phyloP scores from a whole-genome alignment of 208 protist species.

The Crithidia mellificae region DNA sequence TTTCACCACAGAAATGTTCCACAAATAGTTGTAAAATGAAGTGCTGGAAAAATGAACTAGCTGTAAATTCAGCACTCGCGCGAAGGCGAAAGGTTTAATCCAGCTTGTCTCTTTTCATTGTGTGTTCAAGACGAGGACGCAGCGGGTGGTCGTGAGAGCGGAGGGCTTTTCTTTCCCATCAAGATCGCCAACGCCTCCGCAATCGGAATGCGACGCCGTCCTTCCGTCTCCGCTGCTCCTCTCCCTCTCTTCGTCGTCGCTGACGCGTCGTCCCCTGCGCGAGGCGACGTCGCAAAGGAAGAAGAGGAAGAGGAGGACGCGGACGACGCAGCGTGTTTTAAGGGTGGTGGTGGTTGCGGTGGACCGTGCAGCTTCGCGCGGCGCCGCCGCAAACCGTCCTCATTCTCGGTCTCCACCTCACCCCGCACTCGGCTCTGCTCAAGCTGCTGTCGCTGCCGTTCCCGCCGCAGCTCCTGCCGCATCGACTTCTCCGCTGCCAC shows the following conservation, averaged over 20 bases:
- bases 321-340: not conserved
- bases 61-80: too few species aligned
- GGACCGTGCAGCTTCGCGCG: conserved; percentile 1
- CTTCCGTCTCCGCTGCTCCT: not conserved
- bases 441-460: conserved; percentile 32
- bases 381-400: not conserved
- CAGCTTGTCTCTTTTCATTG: too few species aligned
- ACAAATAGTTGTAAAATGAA: too few species aligned
- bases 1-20: too few species aligned
- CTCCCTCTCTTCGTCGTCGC: not conserved
- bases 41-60: too few species aligned
- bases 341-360: too few species aligned
- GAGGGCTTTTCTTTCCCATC: conserved; percentile 40
- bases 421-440: conserved; percentile 9
- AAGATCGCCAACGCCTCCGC: conserved; percentile 51
- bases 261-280: not conserved
- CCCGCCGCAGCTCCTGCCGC: conserved; percentile 27
- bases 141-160: conserved; percentile 1
- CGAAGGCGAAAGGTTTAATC: too few species aligned
- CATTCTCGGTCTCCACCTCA: conserved; percentile 2
- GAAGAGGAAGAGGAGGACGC: conserved; percentile 13
- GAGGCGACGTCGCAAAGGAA: conserved; percentile 1
- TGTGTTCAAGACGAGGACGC: conserved; percentile 1
- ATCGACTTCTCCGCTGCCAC: conserved; percentile 42
- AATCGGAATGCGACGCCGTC: conserved; percentile 40